Evolutionary conservation across 2,329 filamentous ascomycete species (phyloP).

Genomic region (Penicillium sclerotigenum): DNA sequence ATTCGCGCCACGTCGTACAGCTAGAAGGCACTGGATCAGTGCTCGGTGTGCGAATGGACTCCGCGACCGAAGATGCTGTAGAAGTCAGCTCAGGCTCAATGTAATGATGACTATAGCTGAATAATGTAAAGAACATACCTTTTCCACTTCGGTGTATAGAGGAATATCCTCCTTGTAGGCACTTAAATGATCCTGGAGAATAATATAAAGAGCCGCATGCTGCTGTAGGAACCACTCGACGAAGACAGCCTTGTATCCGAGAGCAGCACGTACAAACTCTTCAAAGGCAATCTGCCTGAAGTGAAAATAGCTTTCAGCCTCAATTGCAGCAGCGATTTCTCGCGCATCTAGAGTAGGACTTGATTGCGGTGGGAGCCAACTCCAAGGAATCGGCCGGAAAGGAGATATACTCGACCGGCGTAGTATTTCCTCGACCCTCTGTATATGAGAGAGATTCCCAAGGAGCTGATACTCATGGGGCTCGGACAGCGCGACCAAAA

Average conservation of each 20-base stretch:
- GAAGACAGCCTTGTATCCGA: conserved; percentile 34
- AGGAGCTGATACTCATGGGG: conserved; percentile 28
- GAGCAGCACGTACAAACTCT: conserved; percentile 39
- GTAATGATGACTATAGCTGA: neutral
- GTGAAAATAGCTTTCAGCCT: conserved; percentile 41
- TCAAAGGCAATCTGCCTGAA: conserved; percentile 40
- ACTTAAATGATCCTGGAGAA: conserved; percentile 33
- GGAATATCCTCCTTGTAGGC: conserved; percentile 31
- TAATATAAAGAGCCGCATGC: conserved; percentile 36
- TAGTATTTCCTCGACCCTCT: conserved; percentile 42
- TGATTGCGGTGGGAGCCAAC: conserved; percentile 34
- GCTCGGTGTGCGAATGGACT: conserved; percentile 41
- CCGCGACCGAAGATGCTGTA: conserved; percentile 33
- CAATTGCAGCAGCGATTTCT: conserved; percentile 34
- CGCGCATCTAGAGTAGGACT: conserved; percentile 21
- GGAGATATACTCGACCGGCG: conserved; percentile 29
- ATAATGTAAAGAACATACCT: conserved; percentile 22
- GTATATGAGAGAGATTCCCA: conserved; percentile 31
- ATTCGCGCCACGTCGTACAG: conserved; percentile 18
- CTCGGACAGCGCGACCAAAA: conserved; percentile 31
- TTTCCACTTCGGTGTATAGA: conserved; percentile 37
- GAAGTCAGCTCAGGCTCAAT: neutral
- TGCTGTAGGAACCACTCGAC: conserved; percentile 42
- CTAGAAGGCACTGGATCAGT: conserved; percentile 31
- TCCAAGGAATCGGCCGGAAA: conserved; percentile 31